Percentiles rank a stretch among this genome's conserved stretches.
Evolutionary conservation across 208 protist species (phyloP).

Genomic region (Porcisia hertigi): DNA sequence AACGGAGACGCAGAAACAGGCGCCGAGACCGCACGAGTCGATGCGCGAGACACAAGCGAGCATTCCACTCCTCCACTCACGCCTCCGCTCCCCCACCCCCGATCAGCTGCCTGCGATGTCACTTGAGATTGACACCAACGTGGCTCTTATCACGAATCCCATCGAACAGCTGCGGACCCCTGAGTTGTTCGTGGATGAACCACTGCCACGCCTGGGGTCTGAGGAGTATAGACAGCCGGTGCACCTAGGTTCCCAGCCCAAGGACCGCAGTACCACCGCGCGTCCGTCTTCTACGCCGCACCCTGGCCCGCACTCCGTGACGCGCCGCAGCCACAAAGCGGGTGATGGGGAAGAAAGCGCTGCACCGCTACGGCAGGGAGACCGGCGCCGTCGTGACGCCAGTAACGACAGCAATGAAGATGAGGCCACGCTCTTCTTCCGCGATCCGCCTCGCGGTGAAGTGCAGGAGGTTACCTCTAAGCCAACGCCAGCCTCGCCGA

Average conservation of each 20-base stretch:
- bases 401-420: constrained; percentile 17
- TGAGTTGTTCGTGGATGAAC: constrained; percentile 17
- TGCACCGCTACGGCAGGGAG: constrained; percentile 2
- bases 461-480: constrained; percentile 17
- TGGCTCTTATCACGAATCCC: not conserved
- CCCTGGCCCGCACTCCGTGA: not conserved
- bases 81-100: constrained; percentile 27
- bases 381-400: not conserved
- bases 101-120: not conserved
- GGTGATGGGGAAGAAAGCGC: not conserved
- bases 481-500: not conserved
- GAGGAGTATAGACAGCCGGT: constrained; percentile 11
- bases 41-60: not conserved
- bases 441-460: constrained; percentile 16
- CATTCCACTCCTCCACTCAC: not conserved
- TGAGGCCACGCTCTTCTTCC: constrained; percentile 26
- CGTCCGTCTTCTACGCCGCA: constrained; percentile 27
- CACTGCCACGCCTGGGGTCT: constrained; percentile 17
- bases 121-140: not conserved
- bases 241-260: constrained; percentile 24
- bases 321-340: not conserved
- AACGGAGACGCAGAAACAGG: not conserved
- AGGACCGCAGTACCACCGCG: constrained; percentile 41
- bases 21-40: not conserved
- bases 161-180: constrained; percentile 1